These are phyloP conservation scores for Tulasnella sp. DNA, from an alignment of 768 basidiomycete genomes.

Conservation along the genomic window DNA sequence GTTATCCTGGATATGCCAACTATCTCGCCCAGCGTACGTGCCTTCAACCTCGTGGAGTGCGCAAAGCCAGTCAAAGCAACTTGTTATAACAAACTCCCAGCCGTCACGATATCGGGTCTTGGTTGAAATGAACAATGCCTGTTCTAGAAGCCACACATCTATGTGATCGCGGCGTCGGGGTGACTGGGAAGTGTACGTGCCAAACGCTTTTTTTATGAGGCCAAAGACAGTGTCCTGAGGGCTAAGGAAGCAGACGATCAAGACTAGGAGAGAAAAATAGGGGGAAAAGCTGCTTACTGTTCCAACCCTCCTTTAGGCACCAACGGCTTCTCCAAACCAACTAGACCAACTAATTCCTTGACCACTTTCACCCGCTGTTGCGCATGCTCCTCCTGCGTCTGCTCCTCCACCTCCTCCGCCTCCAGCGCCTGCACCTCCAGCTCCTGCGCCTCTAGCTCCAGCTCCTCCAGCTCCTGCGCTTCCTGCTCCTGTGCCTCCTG, in stretches of 20 bases:
- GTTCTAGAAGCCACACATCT: not conserved
- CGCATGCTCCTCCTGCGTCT: no score
- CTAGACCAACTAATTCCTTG: not conserved
- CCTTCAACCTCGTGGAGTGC: no score
- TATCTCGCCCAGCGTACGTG: no score
- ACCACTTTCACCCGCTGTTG: no score
- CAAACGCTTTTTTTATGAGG: not conserved
- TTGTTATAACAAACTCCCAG: not conserved
- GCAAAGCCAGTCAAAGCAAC: not conserved
- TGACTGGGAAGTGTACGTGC: not conserved
- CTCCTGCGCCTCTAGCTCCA: no score
- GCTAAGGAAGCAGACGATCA: not conserved
- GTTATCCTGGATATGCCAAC: no score
- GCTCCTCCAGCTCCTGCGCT: no score
- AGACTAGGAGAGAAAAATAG: not conserved
- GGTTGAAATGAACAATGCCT: not conserved
- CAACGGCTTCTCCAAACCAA: not conserved
- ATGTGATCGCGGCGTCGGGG: not conserved
- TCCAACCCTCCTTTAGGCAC: not conserved
- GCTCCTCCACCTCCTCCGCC: not conserved
- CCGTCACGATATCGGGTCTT: no score
- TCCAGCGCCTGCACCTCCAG: not conserved
- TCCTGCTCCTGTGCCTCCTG: no score
- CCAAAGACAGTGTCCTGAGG: rapidly evolving
- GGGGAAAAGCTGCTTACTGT: not conserved